Base-by-base conservation (phyloP, 164 flowering plant genomes). In the Buxus sempervirens region DNA sequence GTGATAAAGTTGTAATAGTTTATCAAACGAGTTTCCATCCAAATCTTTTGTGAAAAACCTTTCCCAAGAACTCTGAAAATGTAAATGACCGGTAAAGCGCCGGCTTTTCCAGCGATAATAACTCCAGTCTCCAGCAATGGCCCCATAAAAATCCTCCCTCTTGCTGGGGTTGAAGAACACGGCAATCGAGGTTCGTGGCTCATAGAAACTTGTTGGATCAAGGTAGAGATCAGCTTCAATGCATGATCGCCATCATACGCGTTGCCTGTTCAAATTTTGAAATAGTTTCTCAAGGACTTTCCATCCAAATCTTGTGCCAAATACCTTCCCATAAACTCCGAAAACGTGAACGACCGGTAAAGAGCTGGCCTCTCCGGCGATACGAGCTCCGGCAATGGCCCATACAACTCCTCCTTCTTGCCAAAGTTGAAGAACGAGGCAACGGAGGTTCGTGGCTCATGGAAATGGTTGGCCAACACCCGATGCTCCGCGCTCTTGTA, bases 401-500 rank as follows among this genome's bases (percentile, higher is more conserved):
- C 90, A 63, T 26, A 82, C 9, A 75, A 18, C 38, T 32, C 38
- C 5, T 32, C 82, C 25, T 76, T 74, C 22, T 75, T 70, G 14
- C 80, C 26, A 1, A 83, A 83, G 55, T 80, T 77, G 69, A 79
- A 76, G 64, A 83, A 85, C 13, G 79, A 65, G 0, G 73, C 84
- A 42, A 76, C 49, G 0, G 86, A 81, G 16, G 78, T 61, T 28
- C 86, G 66, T 32, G 90, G 73, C 41, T 82, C 83, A 0, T 22
- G 57, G 8, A 9, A 36, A 23, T 76, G 42, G 64, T 79, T 86
- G 18, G 88, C 86, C 73, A 82, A 66, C 51, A 86, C 87, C 26
- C 86, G 75, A 58, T 86, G 90, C 24, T 84, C 80, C 63, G 78
- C 90, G 48, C 86, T 83, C 63, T 59, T 79, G 75, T 84, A 86